Base-by-base conservation (phyloP, 495 filamentous ascomycete species). In the Penicillium arizonense region DNA sequence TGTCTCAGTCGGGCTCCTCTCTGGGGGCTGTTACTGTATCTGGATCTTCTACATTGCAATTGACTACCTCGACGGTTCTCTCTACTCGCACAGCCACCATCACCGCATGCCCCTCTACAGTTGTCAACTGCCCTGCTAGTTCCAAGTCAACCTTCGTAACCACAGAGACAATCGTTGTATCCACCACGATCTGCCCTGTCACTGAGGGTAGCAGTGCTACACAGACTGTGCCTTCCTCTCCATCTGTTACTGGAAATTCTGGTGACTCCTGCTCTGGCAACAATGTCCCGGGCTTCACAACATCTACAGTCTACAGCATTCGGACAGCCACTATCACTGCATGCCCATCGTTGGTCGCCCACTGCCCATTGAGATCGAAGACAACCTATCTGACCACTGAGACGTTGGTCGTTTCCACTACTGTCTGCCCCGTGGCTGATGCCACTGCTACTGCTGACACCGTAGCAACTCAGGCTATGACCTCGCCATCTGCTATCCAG, bases 311-410 rank as follows among this genome's bases (percentile, higher is more conserved):
- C 32, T 48, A 51, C 47, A 39, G 36, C 23, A 59, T 47, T 6
- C 52, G 57, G 11, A 59, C 57, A 14, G 45, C 47, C 5, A 59
- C 57, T 10, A 59, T 59, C 52, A 59, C 57, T 10, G 57, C 57
- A 24, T 56, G 57, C 36, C 57, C 57, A 3, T 51, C 52, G 23
- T 47, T 45, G 13, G 47, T 59, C 14, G 47, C 50, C 14, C 49
- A 59, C 37, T 59, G 57, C 36, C 57, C 57, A 0, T 42, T 43
- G 30, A 35, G 26, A 11, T 46, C 41, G 10, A 44, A 37, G 40
- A 59, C 57, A 9, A 56, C 42, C 10, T 52, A 43, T 33, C 14
- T 52, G 16, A 59, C 57, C 18, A 59, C 57, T 20, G 57, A 59
- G 39, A 55, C 47, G 11, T 28, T 59, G 20, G 30, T 51, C 12